These are phyloP conservation scores for Ceratocystis ficicola DNA, from an alignment of 2,329 filamentous ascomycete species.

Conservation along the genomic window DNA sequence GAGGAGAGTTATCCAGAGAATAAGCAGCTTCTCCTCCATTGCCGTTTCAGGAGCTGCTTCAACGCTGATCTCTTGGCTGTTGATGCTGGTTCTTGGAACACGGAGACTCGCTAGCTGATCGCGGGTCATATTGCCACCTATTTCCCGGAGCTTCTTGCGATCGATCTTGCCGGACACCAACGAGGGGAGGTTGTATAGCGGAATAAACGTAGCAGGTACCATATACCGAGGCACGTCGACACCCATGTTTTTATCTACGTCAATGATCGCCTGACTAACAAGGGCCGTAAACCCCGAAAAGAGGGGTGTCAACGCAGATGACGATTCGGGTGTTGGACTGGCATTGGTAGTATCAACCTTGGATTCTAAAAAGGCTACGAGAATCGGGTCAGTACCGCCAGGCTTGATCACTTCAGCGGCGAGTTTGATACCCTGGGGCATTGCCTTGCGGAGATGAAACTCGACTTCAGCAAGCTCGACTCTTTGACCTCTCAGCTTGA, in stretches of 20 bases:
- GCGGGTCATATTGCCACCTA: constrained; percentile 34
- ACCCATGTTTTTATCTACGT: constrained; percentile 29
- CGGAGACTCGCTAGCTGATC: constrained; percentile 23
- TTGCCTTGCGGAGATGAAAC: constrained; percentile 36
- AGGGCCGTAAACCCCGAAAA: constrained; percentile 29
- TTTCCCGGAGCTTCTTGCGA: constrained; percentile 37
- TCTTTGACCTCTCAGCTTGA: constrained; percentile 54
- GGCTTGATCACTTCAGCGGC: constrained; percentile 40
- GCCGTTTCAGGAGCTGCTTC: constrained; percentile 31
- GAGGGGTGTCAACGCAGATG: constrained; percentile 26
- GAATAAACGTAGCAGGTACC: constrained; percentile 38
- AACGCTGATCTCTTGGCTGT: constrained; percentile 27
- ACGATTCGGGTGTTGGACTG: constrained; percentile 24
- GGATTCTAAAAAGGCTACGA: constrained; percentile 36
- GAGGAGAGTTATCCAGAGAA: constrained; percentile 32
- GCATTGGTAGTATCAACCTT: constrained; percentile 28
- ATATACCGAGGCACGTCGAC: constrained; percentile 35
- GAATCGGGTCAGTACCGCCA: constrained; percentile 33
- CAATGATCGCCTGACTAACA: constrained; percentile 27
- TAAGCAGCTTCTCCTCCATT: constrained; percentile 31
- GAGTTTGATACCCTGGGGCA: constrained; percentile 35
- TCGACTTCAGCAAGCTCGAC: constrained; percentile 48
- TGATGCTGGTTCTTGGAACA: constrained; percentile 22
- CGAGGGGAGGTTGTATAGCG: constrained; percentile 35
- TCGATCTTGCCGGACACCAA: constrained; percentile 40